Evolutionary conservation across 371 early-diverging fungal genomes (phyloP), one percentile per base, ranked within the genome.

Genomic region (Apophysomyces trapeziformis): DNA sequence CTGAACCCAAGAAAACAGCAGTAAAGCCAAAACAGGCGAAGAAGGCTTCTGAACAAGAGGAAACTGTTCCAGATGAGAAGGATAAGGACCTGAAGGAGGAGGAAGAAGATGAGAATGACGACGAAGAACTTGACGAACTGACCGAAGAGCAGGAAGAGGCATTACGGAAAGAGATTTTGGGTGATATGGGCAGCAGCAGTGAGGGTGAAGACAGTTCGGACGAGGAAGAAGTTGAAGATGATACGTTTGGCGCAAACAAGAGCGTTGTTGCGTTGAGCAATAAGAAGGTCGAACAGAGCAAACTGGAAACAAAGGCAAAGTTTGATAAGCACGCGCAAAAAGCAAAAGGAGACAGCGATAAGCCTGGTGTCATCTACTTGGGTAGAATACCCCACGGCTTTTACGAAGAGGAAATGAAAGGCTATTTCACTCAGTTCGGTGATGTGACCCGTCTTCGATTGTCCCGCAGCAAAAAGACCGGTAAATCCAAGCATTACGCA

Each of bases 311-410:
- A 56, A 75, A 70, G 57, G 58, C 60, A 16, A 46, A 69, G 35
- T 72, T 74, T 59, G 80, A 79, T 3, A 72, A 79, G 38, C 74
- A 73, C 7, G 68, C 64, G 7, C 39, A 68, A 36, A 76, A 73
- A 66, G 80, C 78, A 32, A 80, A 75, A 41, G 69, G 72, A 18
- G 69, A 75, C 57, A 57, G 72, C 21, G 64, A 46, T 32, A 67
- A 75, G 21, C 72, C 78, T 32, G 95, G 96, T 63, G 93, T 93
- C 14, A 75, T 96, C 13, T 96, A 93, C 71, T 74, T 98, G 50
- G 94, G 95, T 41, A 90, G 93, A 61, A 91, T 98, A 61, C 98
- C 98, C 6, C 94, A 95, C 66, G 96, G 96, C n/a, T 97, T 98
- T 77, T 93, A 96, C 77, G 98, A 98, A 75, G 76, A 88, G 14